Evolutionary conservation across 306 rosid species (phyloP).

Genomic region (Glycyrrhiza uralensis): DNA sequence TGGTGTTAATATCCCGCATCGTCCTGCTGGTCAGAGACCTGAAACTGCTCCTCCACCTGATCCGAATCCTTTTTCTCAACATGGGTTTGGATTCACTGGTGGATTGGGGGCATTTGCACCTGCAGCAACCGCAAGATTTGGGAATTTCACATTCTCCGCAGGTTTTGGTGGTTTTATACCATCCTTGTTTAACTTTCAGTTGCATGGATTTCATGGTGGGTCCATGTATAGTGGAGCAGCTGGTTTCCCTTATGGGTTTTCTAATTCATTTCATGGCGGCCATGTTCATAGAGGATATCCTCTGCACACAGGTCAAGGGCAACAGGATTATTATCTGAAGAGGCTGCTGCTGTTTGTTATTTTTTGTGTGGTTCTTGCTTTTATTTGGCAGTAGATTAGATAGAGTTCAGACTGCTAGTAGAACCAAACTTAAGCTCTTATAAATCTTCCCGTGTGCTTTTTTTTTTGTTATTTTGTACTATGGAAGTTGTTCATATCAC

Average conservation of each 20-base stretch:
- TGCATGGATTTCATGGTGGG: slow-evolving; percentile 68
- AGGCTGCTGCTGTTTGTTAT: slow-evolving; percentile 56
- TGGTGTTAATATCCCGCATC: slow-evolving; percentile 63
- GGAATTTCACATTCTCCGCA: slow-evolving; percentile 76
- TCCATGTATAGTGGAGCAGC: slow-evolving; percentile 56
- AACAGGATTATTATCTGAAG: slow-evolving; percentile 72
- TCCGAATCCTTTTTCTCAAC: slow-evolving; percentile 50
- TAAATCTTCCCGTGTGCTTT: slow-evolving; percentile 24
- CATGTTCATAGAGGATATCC: slow-evolving; percentile 51
- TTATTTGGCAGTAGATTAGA: slow-evolving; percentile 61
- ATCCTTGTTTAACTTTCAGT: slow-evolving; percentile 63
- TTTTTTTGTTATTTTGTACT: neutral
- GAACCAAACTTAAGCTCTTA: slow-evolving; percentile 22
- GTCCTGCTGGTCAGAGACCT: slow-evolving; percentile 85
- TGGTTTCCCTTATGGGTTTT: slow-evolving; percentile 62
- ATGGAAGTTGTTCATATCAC: slow-evolving; percentile 34
- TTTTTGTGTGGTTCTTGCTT: slow-evolving; percentile 56
- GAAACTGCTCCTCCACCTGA: slow-evolving; percentile 79
- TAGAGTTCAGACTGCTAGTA: slow-evolving; percentile 17
- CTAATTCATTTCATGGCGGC: slow-evolving; percentile 60
- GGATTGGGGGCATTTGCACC: slow-evolving; percentile 82
- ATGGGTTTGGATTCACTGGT: slow-evolving; percentile 63
- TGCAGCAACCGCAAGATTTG: slow-evolving; percentile 61
- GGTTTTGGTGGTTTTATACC: slow-evolving; percentile 84
- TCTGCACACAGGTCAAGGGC: slow-evolving; percentile 52